These are phyloP conservation scores for Hanseniaspora taiwanica DNA, from an alignment of 805 yeast species.

Conservation along the genomic window DNA sequence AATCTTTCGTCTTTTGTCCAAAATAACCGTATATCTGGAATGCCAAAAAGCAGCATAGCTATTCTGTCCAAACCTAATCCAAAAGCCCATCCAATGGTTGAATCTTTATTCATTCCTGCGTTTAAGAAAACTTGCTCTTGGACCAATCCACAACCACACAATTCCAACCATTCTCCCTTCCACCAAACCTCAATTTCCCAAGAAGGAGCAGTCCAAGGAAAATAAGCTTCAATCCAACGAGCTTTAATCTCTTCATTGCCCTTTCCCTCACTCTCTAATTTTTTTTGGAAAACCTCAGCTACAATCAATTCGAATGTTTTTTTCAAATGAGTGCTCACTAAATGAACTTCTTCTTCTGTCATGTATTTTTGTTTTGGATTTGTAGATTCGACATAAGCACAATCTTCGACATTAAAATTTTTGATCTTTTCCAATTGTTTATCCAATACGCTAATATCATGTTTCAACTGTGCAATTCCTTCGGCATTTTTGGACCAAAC, in stretches of 20 bases:
- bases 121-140: conserved; percentile 62
- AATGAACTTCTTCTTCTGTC: conserved; percentile 52
- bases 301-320: conserved; percentile 76
- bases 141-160: conserved; percentile 92
- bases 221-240: conserved; percentile 89
- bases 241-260: conserved; percentile 55
- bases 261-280: conserved; percentile 15
- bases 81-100: conserved; percentile 90
- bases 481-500: conserved; percentile 51
- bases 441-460: conserved; percentile 56
- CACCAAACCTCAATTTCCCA: conserved; percentile 99
- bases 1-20: conserved; percentile 84
- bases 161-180: conserved; percentile 96
- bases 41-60: conserved; percentile 90
- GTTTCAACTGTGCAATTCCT: conserved; percentile 27
- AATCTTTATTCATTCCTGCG: conserved; percentile 44
- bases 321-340: conserved; percentile 68
- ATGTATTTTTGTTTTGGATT: conserved; percentile 78
- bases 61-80: conserved; percentile 91
- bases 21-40: conserved; percentile 87
- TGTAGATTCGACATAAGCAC: conserved; percentile 33
- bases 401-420: conserved; percentile 67
- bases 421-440: conserved; percentile 27
- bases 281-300: conserved; percentile 56
- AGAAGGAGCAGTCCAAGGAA: conserved; percentile 98